A percentile compares a stretch with the other conserved stretches of the same genome.
These are phyloP conservation scores for Mortierella alpina DNA, from an alignment of 192 early-diverging fungal species.

Conservation along the genomic window DNA sequence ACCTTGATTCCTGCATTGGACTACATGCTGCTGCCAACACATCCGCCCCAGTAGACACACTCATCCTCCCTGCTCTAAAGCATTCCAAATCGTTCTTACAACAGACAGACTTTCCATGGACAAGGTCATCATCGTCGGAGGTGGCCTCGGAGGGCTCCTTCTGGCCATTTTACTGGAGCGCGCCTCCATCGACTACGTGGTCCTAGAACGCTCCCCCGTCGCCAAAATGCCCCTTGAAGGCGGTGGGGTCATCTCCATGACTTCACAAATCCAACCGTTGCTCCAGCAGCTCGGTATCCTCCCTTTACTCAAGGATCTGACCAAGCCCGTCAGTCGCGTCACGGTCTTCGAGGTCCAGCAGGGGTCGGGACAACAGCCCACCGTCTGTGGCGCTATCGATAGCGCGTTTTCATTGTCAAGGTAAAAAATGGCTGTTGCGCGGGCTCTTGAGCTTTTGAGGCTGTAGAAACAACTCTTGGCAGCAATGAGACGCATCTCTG, in stretches of 20 bases:
- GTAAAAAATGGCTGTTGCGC: neutral
- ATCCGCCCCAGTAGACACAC: too few relatives aligned
- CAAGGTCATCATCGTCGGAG: slow-evolving; percentile 31
- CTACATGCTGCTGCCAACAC: too few relatives aligned
- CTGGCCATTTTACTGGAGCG: slow-evolving; percentile 19
- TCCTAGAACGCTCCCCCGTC: slow-evolving; percentile 17
- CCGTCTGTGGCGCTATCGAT: slow-evolving; percentile 3
- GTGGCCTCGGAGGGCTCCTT: slow-evolving; percentile 19
- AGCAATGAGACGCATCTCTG: too few relatives aligned
- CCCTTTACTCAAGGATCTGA: neutral
- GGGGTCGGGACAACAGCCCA: neutral
- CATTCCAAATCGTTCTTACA: too few relatives aligned
- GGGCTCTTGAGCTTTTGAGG: too few relatives aligned
- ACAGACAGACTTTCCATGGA: slow-evolving; percentile 11
- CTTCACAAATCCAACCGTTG: slow-evolving; percentile 37
- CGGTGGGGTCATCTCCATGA: slow-evolving; percentile 26
- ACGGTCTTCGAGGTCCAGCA: slow-evolving; percentile 16
- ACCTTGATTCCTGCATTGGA: too few relatives aligned
- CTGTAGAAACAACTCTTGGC: too few relatives aligned
- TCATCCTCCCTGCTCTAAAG: too few relatives aligned
- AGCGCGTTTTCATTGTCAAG: neutral
- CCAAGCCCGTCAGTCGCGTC: slow-evolving; percentile 12
- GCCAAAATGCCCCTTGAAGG: slow-evolving; percentile 33
- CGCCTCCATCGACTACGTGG: slow-evolving; percentile 11
- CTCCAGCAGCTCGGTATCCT: slow-evolving; percentile 23